A percentile compares a stretch with the other conserved stretches of the same genome.
phyloP scores from a whole-genome alignment of 768 basidiomycete species.

The Naematelia encephala region DNA sequence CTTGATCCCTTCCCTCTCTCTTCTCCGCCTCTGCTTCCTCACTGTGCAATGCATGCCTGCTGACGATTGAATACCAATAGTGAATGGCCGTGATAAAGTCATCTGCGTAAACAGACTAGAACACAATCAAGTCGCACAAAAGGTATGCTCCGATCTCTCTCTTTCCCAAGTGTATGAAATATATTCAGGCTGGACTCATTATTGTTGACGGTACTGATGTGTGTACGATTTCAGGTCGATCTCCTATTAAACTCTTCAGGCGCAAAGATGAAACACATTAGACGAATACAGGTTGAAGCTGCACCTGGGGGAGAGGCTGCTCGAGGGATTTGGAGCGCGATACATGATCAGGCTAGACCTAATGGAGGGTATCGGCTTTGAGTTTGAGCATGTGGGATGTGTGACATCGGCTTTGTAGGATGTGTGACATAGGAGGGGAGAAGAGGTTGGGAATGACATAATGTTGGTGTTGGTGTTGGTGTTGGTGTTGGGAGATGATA shows the following conservation, averaged over 20 bases:
- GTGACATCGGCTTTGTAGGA: background rate
- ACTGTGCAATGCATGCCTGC: too few relatives aligned
- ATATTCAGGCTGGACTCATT: too few relatives aligned
- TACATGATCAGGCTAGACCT: constrained; percentile 30
- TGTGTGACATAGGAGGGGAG: too few relatives aligned
- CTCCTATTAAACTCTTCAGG: constrained; percentile 45
- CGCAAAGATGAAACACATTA: constrained; percentile 45
- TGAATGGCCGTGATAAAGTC: constrained; percentile 50
- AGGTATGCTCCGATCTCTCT: constrained; percentile 24
- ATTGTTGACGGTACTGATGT: background rate
- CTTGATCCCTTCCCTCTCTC: too few relatives aligned
- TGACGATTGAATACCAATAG: too few relatives aligned
- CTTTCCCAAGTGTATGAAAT: background rate
- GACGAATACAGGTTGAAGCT: constrained; percentile 44
- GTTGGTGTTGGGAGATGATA: background rate
- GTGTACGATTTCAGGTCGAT: constrained; percentile 30
- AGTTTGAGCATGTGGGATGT: background rate
- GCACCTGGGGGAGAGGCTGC: constrained; percentile 46
- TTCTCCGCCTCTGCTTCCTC: too few relatives aligned
- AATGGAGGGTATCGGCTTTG: constrained; percentile 31
- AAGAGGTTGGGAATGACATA: too few relatives aligned
- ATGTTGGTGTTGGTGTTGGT: too few relatives aligned
- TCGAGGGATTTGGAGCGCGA: constrained; percentile 45
- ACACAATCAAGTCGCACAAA: constrained; percentile 40
- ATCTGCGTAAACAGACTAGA: constrained; percentile 48